Conservation (phyloP, 1,284 basidiomycete genomes). For the Ustilago cynodontis region DNA sequence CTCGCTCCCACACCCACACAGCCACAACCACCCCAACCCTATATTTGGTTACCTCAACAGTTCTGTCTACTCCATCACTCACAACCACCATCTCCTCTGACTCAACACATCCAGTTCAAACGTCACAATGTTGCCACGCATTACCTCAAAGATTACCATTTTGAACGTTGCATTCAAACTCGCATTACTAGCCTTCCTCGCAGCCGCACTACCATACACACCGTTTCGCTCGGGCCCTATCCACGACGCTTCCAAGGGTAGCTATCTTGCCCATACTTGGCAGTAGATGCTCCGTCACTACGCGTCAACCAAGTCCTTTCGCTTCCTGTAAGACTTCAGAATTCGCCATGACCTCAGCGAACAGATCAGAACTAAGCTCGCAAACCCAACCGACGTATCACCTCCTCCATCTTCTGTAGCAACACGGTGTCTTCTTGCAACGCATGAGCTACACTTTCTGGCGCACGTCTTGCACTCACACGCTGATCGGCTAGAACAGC, state of each 20-base stretch:
- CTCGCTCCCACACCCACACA: background rate
- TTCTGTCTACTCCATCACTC: background rate
- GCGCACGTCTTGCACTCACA: background rate
- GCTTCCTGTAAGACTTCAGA: background rate
- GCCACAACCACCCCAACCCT: background rate
- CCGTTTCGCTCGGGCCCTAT: conserved; percentile 33
- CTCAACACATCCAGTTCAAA: background rate
- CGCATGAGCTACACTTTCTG: background rate
- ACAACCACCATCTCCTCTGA: background rate
- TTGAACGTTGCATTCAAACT: background rate
- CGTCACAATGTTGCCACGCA: background rate
- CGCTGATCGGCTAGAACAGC: background rate
- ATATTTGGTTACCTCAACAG: background rate
- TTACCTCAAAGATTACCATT: background rate
- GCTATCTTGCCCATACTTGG: conserved; percentile 22
- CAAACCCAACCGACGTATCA: background rate
- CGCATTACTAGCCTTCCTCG: background rate
- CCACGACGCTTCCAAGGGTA: conserved; percentile 27
- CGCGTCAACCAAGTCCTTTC: too few relatives aligned
- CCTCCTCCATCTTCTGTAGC: background rate
- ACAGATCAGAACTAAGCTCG: too few relatives aligned
- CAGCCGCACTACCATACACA: conserved; percentile 22
- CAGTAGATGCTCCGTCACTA: background rate
- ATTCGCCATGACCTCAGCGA: background rate
- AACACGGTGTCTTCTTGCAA: background rate